Conservation (phyloP, 352 stramenopile species). For the Phytophthora aleatoria region DNA sequence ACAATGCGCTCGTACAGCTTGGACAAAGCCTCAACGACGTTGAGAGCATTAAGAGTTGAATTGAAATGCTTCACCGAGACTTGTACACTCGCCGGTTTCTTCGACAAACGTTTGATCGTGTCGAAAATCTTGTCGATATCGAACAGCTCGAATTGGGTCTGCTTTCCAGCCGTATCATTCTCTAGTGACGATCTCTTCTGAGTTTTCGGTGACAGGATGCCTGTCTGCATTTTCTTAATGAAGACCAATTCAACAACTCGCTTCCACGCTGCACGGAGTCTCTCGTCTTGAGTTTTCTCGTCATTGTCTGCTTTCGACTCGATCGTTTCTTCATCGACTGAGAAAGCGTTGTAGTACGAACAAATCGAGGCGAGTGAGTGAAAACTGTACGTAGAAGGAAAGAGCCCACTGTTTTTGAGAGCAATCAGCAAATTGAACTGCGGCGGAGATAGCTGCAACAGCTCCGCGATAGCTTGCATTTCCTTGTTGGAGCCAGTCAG, state of each 20-base stretch:
- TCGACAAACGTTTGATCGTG: slow-evolving; percentile 47
- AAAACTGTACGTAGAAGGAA: slow-evolving; percentile 55
- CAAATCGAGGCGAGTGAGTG: slow-evolving; percentile 55
- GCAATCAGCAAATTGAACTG: slow-evolving; percentile 76
- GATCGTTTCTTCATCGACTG: slow-evolving; percentile 40
- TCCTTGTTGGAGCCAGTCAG: slow-evolving; percentile 40
- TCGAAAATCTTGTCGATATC: slow-evolving; percentile 64
- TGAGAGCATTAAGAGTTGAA: slow-evolving; percentile 57
- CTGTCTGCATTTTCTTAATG: slow-evolving; percentile 56
- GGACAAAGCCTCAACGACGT: slow-evolving; percentile 60
- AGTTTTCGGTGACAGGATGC: slow-evolving; percentile 12
- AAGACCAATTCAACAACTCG: slow-evolving; percentile 62
- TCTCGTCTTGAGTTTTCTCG: slow-evolving; percentile 25
- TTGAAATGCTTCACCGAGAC: slow-evolving; percentile 62
- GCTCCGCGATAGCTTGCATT: slow-evolving; percentile 54
- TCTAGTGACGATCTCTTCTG: slow-evolving; percentile 7
- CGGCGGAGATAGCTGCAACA: slow-evolving; percentile 50
- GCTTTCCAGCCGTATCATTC: not conserved
- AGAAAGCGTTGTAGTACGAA: slow-evolving; percentile 62
- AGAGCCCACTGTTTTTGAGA: slow-evolving; percentile 51
- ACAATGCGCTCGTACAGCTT: slow-evolving; percentile 71
- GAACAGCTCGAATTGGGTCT: slow-evolving; percentile 58
- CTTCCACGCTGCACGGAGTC: slow-evolving; percentile 52
- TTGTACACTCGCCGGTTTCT: slow-evolving; percentile 55
- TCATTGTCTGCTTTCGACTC: slow-evolving; percentile 29